A percentile compares a stretch with the other conserved stretches of the same genome.
These are phyloP conservation scores for Acer negundo DNA, from an alignment of 345 rosid species.

Conservation along the genomic window DNA sequence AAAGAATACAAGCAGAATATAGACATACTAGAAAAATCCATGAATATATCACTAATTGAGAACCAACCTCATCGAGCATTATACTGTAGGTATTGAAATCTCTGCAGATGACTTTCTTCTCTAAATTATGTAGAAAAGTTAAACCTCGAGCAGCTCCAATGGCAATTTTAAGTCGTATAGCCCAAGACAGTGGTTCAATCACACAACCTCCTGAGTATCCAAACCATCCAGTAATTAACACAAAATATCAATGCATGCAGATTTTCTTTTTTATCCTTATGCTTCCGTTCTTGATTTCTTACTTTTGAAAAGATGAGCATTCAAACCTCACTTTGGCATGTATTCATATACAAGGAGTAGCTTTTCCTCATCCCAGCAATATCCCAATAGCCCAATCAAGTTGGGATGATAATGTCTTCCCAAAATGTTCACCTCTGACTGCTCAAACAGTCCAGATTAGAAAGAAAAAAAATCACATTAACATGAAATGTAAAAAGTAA, in stretches of 20 bases:
- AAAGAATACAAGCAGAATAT: not conserved
- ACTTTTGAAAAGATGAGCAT: slow-evolving; percentile 75
- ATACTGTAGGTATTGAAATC: slow-evolving; percentile 87
- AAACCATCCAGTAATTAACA: slow-evolving; percentile 3
- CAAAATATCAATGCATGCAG: not conserved
- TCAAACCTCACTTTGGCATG: slow-evolving; percentile 73
- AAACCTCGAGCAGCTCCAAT: slow-evolving; percentile 82
- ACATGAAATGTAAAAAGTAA: not conserved
- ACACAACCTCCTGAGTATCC: slow-evolving; percentile 36
- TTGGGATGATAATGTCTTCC: slow-evolving; percentile 81
- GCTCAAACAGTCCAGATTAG: slow-evolving; percentile 24
- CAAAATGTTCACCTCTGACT: slow-evolving; percentile 80
- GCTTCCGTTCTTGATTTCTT: slow-evolving; percentile 29
- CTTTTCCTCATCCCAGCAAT: slow-evolving; percentile 73
- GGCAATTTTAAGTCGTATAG: slow-evolving; percentile 59
- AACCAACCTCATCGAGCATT: slow-evolving; percentile 64
- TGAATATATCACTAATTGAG: too few species aligned
- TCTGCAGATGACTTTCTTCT: slow-evolving; percentile 72
- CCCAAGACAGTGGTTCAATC: slow-evolving; percentile 63
- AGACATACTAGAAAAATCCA: not conserved
- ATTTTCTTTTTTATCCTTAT: not conserved
- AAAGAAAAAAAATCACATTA: not conserved
- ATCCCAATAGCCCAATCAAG: slow-evolving; percentile 70
- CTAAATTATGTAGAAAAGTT: slow-evolving; percentile 62
- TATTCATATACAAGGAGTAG: slow-evolving; percentile 79